Base-by-base conservation (phyloP, 2,329 filamentous ascomycete genomes). In the Apiospora saccharicola region DNA sequence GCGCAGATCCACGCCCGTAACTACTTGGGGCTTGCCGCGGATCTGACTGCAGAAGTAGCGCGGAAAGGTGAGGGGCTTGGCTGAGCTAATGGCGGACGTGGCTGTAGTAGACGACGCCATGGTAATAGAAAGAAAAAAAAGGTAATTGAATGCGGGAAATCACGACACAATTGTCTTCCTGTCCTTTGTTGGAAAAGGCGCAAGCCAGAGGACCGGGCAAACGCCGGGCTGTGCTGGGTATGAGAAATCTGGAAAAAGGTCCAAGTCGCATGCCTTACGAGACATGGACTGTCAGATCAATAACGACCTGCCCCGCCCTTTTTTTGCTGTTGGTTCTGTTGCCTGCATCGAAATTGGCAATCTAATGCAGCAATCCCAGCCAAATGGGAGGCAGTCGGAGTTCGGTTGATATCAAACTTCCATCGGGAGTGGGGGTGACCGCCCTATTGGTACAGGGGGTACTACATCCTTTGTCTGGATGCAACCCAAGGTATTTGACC, bases 1-100 rank as follows among this genome's bases (percentile, higher is more conserved):
- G 8, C 22, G 46, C 14, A 74, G 72, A 34, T 75, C 53, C 14
- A 67, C 70, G 10, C 69, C 68, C 19, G 12, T 1, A 4, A 67
- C 64, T 2, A 12, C 37, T 5, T 14, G 3, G 8, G 64, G 64
- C 10, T 24, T 67, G 14, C 16, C 10, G 5, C 2, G 3, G 19
- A 67, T 14, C 19, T 67, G 64, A 10, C n/a, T 44, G 43, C 16
- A 67, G 10, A 67, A 67, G 22, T 26, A 67, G 22, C 64, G 64
- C 2, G 64, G 64, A 13, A 67, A 43, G 30, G 34, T 43, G 49
- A 53, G 49, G 4, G 49, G 49, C 5, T 53, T 53, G 4, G 49
- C 49, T 2, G n/a, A 53, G 49, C 24, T 13, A 14, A 26, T 5
- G 24, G 14, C 13, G 5, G 49, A 53, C 30, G 24, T 16, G 24